Evolutionary conservation across 208 protist genomes (phyloP).

Genomic region (Crithidia expoeki): DNA sequence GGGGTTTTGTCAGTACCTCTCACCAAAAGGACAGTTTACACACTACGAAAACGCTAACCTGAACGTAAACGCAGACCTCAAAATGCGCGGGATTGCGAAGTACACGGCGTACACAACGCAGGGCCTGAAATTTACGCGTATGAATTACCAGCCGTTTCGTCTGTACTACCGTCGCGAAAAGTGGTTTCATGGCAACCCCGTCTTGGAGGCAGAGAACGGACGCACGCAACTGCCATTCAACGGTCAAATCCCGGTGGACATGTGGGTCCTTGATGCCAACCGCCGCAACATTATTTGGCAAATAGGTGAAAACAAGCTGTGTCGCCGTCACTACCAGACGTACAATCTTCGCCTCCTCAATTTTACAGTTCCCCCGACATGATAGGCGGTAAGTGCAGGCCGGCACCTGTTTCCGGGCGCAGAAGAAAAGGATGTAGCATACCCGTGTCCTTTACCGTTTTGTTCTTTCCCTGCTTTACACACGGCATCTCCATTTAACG

Average conservation of each 20-base stretch:
- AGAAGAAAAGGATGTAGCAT: background rate
- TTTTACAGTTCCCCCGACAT: constrained; percentile 10
- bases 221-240: constrained; percentile 24
- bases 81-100: constrained; percentile 18
- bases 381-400: background rate
- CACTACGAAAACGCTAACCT: constrained; percentile 38
- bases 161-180: constrained; percentile 25
- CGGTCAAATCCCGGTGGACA: constrained; percentile 30
- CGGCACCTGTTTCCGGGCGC: too few relatives aligned
- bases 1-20: constrained; percentile 34
- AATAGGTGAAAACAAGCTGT: constrained; percentile 15
- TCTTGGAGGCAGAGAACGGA: background rate
- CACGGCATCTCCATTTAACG: too few relatives aligned
- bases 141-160: constrained; percentile 34
- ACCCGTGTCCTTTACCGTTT: too few relatives aligned
- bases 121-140: constrained; percentile 18
- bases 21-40: constrained; percentile 10
- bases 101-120: constrained; percentile 7
- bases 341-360: constrained; percentile 22
- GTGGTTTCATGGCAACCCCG: constrained; percentile 11
- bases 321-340: background rate
- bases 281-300: constrained; percentile 17
- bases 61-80: background rate
- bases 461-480: too few relatives aligned
- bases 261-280: constrained; percentile 31